phyloP scores from a whole-genome alignment of 208 protist species.

The Phytomonas sp. region DNA sequence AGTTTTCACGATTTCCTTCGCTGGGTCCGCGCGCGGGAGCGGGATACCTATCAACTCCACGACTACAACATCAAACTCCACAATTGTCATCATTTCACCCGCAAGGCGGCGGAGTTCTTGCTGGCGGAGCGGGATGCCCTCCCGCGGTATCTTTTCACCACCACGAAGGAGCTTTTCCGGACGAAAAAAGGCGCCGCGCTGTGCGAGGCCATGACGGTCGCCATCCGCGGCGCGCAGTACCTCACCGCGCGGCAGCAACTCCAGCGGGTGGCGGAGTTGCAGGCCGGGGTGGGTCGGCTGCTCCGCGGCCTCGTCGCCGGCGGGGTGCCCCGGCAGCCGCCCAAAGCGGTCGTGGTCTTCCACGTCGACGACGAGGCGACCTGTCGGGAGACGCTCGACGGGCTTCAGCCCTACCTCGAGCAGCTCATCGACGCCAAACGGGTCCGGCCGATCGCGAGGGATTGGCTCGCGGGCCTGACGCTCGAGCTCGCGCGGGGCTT shows the following conservation, averaged over 20 bases:
- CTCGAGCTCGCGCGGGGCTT: slow-evolving; percentile 19
- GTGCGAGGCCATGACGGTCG: slow-evolving; percentile 28
- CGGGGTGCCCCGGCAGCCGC: slow-evolving; percentile 35
- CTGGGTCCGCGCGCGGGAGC: slow-evolving; percentile 34
- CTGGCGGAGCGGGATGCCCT: too few relatives aligned
- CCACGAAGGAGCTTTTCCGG: slow-evolving; percentile 28
- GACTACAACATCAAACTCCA: slow-evolving; percentile 84
- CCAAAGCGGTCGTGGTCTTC: slow-evolving; percentile 46
- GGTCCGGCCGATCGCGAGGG: slow-evolving; percentile 20
- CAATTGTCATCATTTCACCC: slow-evolving; percentile 92
- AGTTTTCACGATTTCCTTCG: slow-evolving; percentile 38
- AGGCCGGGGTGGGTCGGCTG: slow-evolving; percentile 27
- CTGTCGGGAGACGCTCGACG: slow-evolving; percentile 17
- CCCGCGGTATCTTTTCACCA: slow-evolving; percentile 41
- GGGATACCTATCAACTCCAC: slow-evolving; percentile 30
- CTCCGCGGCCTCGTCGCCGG: slow-evolving; percentile 25
- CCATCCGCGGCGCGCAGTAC: slow-evolving; percentile 40
- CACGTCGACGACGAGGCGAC: slow-evolving; percentile 21
- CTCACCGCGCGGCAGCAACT: slow-evolving; percentile 21
- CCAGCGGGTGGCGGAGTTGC: slow-evolving; percentile 28
- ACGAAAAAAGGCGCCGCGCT: slow-evolving; percentile 34
- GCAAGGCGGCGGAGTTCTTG: slow-evolving; percentile 58
- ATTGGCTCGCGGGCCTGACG: slow-evolving; percentile 16
- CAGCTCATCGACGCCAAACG: slow-evolving; percentile 24
- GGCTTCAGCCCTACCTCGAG: slow-evolving; percentile 33